A percentile compares a stretch with the other conserved stretches of the same genome.
These are phyloP conservation scores for Pseudogymnoascus verrucosus DNA, from an alignment of 2,329 filamentous ascomycete species.

Conservation along the genomic window DNA sequence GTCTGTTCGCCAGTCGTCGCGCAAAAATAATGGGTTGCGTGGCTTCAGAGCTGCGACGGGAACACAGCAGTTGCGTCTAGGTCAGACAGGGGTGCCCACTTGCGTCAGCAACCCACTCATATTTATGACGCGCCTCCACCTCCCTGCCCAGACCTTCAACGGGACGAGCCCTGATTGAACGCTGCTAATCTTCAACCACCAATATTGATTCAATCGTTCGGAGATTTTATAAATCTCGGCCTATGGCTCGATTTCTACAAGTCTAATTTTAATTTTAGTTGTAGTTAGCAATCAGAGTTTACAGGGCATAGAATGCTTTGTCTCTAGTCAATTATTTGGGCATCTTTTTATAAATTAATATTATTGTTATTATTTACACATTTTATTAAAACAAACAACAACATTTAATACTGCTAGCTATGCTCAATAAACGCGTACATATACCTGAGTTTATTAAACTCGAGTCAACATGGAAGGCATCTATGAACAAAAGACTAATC, in stretches of 20 bases:
- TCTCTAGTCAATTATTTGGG: background rate
- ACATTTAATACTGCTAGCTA: background rate
- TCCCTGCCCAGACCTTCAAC: slow-evolving; percentile 3
- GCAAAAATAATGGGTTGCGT: slow-evolving; percentile 5
- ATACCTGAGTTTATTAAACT: background rate
- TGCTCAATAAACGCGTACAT: background rate
- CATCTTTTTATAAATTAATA: background rate
- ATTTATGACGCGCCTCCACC: background rate
- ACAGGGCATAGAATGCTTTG: background rate
- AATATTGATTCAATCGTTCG: background rate
- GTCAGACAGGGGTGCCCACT: slow-evolving; percentile 3
- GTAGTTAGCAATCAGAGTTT: background rate
- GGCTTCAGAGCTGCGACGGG: slow-evolving; percentile 6
- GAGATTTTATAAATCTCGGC: background rate
- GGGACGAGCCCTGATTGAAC: background rate
- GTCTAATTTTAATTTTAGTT: background rate
- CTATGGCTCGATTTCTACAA: background rate
- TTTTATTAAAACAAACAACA: background rate
- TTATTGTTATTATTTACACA: background rate
- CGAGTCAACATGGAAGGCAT: background rate
- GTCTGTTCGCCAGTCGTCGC: background rate
- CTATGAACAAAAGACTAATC: background rate
- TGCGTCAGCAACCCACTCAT: slow-evolving; percentile 3
- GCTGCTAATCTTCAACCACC: background rate
- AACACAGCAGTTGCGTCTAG: background rate